Percentiles rank a stretch among this genome's conserved stretches.
These are phyloP conservation scores for Aspergillus avenaceus DNA, from an alignment of 495 filamentous ascomycete species.

Conservation along the genomic window DNA sequence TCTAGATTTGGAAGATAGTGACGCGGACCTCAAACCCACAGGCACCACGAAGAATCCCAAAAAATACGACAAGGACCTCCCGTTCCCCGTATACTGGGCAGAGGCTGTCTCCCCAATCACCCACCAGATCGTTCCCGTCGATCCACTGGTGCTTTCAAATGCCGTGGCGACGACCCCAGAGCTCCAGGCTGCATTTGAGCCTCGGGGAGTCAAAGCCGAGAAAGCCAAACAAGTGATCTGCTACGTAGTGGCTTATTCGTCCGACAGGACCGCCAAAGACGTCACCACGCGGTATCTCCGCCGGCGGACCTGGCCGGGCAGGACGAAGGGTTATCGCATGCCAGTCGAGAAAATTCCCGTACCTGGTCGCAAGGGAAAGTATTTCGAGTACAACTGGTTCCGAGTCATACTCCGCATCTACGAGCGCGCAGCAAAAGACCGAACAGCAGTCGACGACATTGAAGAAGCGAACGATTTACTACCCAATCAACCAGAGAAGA, in stretches of 20 bases:
- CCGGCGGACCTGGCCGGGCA: conserved; percentile 77
- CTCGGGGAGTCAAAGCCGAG: conserved; percentile 74
- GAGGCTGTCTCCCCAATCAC: conserved; percentile 81
- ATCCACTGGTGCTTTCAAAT: conserved; percentile 65
- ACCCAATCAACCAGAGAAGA: conserved; percentile 65
- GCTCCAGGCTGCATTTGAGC: conserved; percentile 71
- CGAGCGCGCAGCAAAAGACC: conserved; percentile 47
- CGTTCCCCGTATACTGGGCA: conserved; percentile 88
- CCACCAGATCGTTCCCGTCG: conserved; percentile 72
- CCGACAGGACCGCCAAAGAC: conserved; percentile 88
- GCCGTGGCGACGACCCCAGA: conserved; percentile 64
- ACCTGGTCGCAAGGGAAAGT: conserved; percentile 71
- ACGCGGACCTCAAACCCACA: conserved; percentile 8
- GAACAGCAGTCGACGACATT: conserved; percentile 67
- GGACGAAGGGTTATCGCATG: conserved; percentile 82
- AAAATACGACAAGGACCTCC: conserved; percentile 61
- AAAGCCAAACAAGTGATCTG: conserved; percentile 85
- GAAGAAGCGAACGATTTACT: conserved; percentile 76
- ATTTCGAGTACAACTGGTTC: conserved; percentile 81
- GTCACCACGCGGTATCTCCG: conserved; percentile 91
- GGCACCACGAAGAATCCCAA: conserved; percentile 19
- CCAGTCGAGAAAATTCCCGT: conserved; percentile 73
- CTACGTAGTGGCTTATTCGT: conserved; percentile 83
- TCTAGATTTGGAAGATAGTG: conserved; percentile 16
- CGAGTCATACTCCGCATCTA: conserved; percentile 72